These are phyloP conservation scores for Leishmania martiniquensis DNA, from an alignment of 208 protist genomes.

Conservation along the genomic window DNA sequence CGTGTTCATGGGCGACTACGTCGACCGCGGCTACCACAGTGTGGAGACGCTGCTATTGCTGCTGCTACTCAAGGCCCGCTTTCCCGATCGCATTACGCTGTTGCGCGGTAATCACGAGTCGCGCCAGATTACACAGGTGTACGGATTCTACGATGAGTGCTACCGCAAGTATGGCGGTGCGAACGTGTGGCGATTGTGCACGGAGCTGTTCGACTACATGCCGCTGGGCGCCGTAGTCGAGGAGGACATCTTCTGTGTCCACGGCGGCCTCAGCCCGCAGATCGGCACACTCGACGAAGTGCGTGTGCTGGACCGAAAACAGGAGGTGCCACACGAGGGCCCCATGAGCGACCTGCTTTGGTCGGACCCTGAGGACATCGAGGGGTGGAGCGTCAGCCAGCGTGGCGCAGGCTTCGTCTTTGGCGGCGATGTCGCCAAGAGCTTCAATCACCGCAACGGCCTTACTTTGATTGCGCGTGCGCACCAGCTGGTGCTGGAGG, in stretches of 20 bases:
- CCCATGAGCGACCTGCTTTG: slow-evolving; percentile 90
- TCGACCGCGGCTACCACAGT: slow-evolving; percentile 95
- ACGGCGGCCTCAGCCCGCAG: slow-evolving; percentile 92
- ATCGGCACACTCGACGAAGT: slow-evolving; percentile 89
- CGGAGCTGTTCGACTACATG: slow-evolving; percentile 94
- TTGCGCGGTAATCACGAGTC: slow-evolving; percentile 98
- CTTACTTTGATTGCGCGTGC: slow-evolving; percentile 89
- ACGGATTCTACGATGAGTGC: slow-evolving; percentile 97
- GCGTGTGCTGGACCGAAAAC: slow-evolving; percentile 84
- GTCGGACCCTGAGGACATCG: slow-evolving; percentile 94
- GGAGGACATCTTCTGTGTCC: slow-evolving; percentile 93
- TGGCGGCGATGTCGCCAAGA: slow-evolving; percentile 72
- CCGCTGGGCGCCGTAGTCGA: slow-evolving; percentile 93
- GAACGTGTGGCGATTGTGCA: slow-evolving; percentile 91
- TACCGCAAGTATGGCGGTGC: slow-evolving; percentile 92
- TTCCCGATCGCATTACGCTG: slow-evolving; percentile 95
- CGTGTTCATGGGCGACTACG: slow-evolving; percentile 95
- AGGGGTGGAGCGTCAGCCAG: slow-evolving; percentile 82
- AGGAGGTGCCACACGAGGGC: slow-evolving; percentile 92
- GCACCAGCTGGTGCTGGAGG: slow-evolving; percentile 94
- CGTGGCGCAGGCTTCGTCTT: slow-evolving; percentile 92
- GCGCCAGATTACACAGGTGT: slow-evolving; percentile 96
- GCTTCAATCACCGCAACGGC: slow-evolving; percentile 89
- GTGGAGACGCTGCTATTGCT: slow-evolving; percentile 94
- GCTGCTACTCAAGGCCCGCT: slow-evolving; percentile 93